A percentile compares a stretch with the other conserved stretches of the same genome.
Conservation (phyloP, 176 grass and related monocot genomes). For the Aegilops sharonensis region DNA sequence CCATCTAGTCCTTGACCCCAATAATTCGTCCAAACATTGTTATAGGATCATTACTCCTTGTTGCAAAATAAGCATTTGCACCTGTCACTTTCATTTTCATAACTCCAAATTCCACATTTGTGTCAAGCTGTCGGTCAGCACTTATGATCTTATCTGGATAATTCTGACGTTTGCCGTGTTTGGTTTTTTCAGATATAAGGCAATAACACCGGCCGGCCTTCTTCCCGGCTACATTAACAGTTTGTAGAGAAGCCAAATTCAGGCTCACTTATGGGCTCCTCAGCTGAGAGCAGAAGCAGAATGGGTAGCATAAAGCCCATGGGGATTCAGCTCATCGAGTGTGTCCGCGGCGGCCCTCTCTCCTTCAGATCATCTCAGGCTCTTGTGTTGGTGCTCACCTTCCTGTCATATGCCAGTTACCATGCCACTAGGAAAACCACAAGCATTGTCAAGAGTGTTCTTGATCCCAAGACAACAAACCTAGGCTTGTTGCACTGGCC, state of each 20-base stretch:
- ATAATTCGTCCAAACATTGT: conserved; percentile 1
- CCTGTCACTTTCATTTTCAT: background rate
- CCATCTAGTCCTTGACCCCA: background rate
- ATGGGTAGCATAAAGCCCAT: conserved; percentile 42
- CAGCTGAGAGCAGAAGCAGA: conserved; percentile 33
- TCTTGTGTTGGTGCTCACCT: conserved; percentile 61
- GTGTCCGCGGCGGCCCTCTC: conserved; percentile 42
- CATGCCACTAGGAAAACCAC: conserved; percentile 86
- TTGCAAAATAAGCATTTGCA: background rate
- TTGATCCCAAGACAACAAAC: conserved; percentile 68
- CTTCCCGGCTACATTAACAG: conserved; percentile 11
- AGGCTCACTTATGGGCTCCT: conserved; percentile 18
- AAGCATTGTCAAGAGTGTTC: conserved; percentile 84
- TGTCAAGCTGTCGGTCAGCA: background rate
- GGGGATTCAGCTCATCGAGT: conserved; percentile 57
- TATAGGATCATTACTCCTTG: background rate
- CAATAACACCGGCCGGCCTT: conserved; percentile 6
- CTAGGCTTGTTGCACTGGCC: conserved; percentile 49
- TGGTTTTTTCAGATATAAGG: conserved; percentile 35
- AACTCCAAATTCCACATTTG: background rate
- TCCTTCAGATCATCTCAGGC: conserved; percentile 71
- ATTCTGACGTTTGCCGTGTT: conserved; percentile 23
- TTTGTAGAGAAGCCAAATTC: background rate
- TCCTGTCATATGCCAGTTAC: conserved; percentile 74
- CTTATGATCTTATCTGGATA: background rate